Evolutionary conservation across 2,329 filamentous ascomycete genomes (phyloP).

Genomic region (Dothistroma pini): DNA sequence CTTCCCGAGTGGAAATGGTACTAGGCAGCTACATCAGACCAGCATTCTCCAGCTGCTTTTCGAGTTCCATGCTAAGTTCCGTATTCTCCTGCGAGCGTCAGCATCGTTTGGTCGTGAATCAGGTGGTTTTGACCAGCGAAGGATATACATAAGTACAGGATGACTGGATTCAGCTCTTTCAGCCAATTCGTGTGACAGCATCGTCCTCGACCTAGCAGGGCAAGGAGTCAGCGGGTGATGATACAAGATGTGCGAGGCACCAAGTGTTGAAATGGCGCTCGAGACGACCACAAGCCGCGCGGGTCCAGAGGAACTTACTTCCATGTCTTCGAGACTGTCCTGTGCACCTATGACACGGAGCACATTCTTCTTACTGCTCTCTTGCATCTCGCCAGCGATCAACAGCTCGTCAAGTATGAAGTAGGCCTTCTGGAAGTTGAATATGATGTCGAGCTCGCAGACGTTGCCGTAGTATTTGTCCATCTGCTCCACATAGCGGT

Average conservation of each 20-base stretch:
- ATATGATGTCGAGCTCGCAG: constrained; percentile 99
- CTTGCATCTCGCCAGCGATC: constrained; percentile 92
- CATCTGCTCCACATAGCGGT: constrained; percentile 99
- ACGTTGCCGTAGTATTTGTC: constrained; percentile 99
- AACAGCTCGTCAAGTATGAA: constrained; percentile 97
- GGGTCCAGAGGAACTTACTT: constrained; percentile 64
- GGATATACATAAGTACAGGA: constrained; percentile 16
- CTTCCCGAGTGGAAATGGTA: constrained; percentile 25
- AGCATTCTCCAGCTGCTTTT: constrained; percentile 29
- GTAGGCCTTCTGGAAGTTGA: constrained; percentile 99
- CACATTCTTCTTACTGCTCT: constrained; percentile 99
- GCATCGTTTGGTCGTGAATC: constrained; percentile 15
- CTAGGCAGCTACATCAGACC: constrained; percentile 31
- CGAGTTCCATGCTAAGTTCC: constrained; percentile 27
- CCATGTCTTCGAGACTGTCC: constrained; percentile 97
- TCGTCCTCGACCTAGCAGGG: constrained; percentile 39
- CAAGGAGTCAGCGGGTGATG: constrained; percentile 31
- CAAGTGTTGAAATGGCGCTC: constrained; percentile 6
- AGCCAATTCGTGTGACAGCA: constrained; percentile 61
- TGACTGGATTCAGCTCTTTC: constrained; percentile 16
- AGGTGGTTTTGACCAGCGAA: constrained; percentile 4
- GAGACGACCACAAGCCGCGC: constrained; percentile 1
- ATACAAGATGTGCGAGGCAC: constrained; percentile 16
- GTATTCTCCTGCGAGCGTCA: constrained; percentile 20
- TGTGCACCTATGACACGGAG: constrained; percentile 93